phyloP scores from a whole-genome alignment of 306 rosid species.

The Geum urbanum region DNA sequence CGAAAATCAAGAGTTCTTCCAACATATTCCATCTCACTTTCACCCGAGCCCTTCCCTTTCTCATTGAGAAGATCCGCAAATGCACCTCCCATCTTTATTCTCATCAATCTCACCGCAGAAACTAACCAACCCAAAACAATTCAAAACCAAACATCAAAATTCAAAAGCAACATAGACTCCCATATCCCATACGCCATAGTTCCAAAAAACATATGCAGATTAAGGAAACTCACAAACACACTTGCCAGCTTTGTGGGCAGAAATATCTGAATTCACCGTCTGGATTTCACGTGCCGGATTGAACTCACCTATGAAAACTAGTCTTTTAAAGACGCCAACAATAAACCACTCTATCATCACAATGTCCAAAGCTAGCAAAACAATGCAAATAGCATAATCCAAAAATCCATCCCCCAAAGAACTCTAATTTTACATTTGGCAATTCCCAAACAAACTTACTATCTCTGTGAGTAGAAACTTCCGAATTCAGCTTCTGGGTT shows the following conservation, averaged over 20 bases:
- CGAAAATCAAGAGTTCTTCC: slow-evolving; percentile 82
- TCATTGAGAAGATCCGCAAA: slow-evolving; percentile 91
- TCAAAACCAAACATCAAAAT: slow-evolving; percentile 6
- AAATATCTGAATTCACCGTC: slow-evolving; percentile 67
- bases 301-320: slow-evolving; percentile 35
- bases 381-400: not conserved
- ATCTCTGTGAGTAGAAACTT: slow-evolving; percentile 82
- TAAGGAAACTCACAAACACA: slow-evolving; percentile 11
- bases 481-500: slow-evolving; percentile 60
- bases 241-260: slow-evolving; percentile 87
- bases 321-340: slow-evolving; percentile 9
- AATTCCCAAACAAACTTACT: slow-evolving; percentile 33
- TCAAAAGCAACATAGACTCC: not conserved
- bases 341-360: slow-evolving; percentile 2
- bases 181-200: not conserved
- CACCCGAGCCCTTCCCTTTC: slow-evolving; percentile 93
- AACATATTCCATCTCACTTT: slow-evolving; percentile 85
- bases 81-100: slow-evolving; percentile 89
- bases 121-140: slow-evolving; percentile 33
- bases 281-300: slow-evolving; percentile 41
- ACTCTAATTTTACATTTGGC: not conserved
- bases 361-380: slow-evolving; percentile 1
- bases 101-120: slow-evolving; percentile 81
- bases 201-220: slow-evolving; percentile 2
- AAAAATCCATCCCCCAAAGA: not conserved